Conservation (phyloP, 306 rosid genomes). For the Sicyos edulis region DNA sequence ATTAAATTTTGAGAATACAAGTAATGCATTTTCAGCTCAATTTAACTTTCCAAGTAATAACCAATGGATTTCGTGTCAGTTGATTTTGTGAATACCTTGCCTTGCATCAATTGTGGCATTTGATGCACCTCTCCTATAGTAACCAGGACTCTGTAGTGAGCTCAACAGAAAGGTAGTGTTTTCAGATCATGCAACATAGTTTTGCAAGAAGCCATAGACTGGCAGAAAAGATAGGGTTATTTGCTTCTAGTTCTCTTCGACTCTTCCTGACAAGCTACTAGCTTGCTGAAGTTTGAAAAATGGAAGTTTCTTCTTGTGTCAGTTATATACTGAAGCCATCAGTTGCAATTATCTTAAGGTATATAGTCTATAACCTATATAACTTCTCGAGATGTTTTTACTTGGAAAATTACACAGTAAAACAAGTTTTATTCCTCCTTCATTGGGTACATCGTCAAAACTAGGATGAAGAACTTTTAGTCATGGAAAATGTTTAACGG, state of each 20-base stretch:
- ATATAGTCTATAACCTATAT: background rate
- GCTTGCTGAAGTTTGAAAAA: constrained; percentile 13
- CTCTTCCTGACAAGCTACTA: background rate
- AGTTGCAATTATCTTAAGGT: constrained; percentile 14
- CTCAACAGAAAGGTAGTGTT: background rate
- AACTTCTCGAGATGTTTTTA: constrained; percentile 6
- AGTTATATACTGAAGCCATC: constrained; percentile 4
- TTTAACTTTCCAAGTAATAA: background rate
- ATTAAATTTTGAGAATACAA: background rate
- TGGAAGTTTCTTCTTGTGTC: constrained; percentile 2
- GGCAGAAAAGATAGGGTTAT: constrained; percentile 5
- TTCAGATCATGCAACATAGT: constrained; percentile 13
- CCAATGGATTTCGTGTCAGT: constrained; percentile 4
- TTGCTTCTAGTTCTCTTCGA: constrained; percentile 7
- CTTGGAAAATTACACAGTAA: background rate
- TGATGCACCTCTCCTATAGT: background rate
- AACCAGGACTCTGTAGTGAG: background rate
- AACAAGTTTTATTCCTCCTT: background rate
- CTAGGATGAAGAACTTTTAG: background rate
- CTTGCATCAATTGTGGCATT: constrained; percentile 3
- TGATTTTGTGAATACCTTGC: background rate
- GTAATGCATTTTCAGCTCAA: background rate
- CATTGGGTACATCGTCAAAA: background rate
- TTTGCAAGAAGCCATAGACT: constrained; percentile 10
- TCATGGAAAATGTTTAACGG: background rate